Evolutionary conservation across 345 rosid genomes (phyloP), one percentile per base, ranked within the genome.

Genomic region (Pugionium cornutum): DNA sequence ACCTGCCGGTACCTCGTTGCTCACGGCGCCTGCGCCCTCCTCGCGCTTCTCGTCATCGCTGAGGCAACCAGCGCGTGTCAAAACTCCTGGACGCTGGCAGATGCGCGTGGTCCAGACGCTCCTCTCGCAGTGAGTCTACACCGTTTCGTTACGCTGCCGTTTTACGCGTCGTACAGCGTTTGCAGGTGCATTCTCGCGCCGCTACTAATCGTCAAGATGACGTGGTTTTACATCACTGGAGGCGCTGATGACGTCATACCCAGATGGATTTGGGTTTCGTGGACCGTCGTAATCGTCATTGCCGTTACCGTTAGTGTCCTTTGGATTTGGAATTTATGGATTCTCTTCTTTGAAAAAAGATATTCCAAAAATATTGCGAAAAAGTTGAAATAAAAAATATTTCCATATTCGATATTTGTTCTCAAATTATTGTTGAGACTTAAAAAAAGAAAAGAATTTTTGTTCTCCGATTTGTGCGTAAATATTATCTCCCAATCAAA

Each of bases 21-120:
- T 33, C 97, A 84, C 80, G 98, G 98, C 62, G 84, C 98, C 0
- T 86, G 67, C 58, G 85, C 87, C 1, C 65, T 92, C 1, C 87
- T 92, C 50, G 53, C 69, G 18, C 86, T 92, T 6, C 61, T 92
- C 31, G 31, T 83, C 74, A 76, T 89, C 8, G 97, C 98, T 2
- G 98, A 92, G 58, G 79, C 82, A 0, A 92, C 98, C 27, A 89
- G 98, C 81, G 80, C 73, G 1, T 92, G 96, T 71, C 98, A 88
- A 84, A 89, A 92, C 74, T 67, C 71, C 6, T 92, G 97, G 97
- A 86, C 98, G 0, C 77, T 92, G 8, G 83, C 97, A 26, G 72
- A 0, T 1, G 77, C 72, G 10, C 68, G 89, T 73, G 83, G 85
- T 59, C 10, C 25, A 0, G 91, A 89, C 55, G 62, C 74, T 10